These are phyloP conservation scores for Pythium utonaiense DNA, from an alignment of 352 stramenopile genomes.

Conservation along the genomic window DNA sequence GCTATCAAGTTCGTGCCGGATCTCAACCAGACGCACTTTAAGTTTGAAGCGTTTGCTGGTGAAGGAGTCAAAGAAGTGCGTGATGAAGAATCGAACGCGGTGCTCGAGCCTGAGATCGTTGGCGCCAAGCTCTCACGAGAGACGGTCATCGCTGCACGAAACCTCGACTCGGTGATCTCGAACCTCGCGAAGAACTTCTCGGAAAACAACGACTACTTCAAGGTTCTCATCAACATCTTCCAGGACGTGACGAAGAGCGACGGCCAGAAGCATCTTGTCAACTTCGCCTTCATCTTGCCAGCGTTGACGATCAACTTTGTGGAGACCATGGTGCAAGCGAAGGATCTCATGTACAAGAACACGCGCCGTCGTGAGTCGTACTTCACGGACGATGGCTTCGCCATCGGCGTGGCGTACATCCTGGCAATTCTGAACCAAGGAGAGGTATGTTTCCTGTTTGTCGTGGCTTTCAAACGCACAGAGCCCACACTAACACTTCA, in stretches of 20 bases:
- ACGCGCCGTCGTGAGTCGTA: slow-evolving; percentile 91
- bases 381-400: slow-evolving; percentile 95
- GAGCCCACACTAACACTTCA: background rate
- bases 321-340: slow-evolving; percentile 86
- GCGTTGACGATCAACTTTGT: slow-evolving; percentile 90
- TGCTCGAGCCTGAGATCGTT: slow-evolving; percentile 40
- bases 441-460: slow-evolving; percentile 36
- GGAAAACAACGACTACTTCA: slow-evolving; percentile 93
- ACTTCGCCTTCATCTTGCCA: slow-evolving; percentile 90
- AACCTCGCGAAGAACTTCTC: slow-evolving; percentile 89
- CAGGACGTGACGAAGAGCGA: slow-evolving; percentile 85
- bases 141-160: slow-evolving; percentile 80
- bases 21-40: slow-evolving; percentile 84
- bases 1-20: slow-evolving; percentile 92
- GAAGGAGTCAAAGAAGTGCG: slow-evolving; percentile 52
- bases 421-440: slow-evolving; percentile 89
- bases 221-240: slow-evolving; percentile 87
- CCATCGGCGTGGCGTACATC: slow-evolving; percentile 92
- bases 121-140: slow-evolving; percentile 73
- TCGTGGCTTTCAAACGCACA: background rate
- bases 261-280: slow-evolving; percentile 89
- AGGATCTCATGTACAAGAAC: slow-evolving; percentile 96
- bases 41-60: slow-evolving; percentile 70
- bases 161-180: slow-evolving; percentile 84
- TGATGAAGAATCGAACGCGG: slow-evolving; percentile 52